Percentiles rank a stretch among this genome's conserved stretches.
phyloP scores from a whole-genome alignment of 2,329 filamentous ascomycete genomes.

The Karstenula rhodostoma region DNA sequence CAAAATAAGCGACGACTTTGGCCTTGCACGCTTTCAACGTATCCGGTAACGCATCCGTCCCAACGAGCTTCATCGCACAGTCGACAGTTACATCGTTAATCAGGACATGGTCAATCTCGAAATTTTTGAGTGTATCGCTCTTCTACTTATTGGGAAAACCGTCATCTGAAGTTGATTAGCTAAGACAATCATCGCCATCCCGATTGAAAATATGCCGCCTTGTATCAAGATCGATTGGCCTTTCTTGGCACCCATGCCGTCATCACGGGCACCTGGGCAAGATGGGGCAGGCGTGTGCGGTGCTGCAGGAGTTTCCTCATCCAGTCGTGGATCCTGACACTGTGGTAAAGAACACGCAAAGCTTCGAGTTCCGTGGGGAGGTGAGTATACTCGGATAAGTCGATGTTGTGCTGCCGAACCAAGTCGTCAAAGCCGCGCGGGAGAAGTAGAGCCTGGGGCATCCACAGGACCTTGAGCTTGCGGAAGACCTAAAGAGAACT shows the following conservation, averaged over 20 bases:
- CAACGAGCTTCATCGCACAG: constrained; percentile 8
- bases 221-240: constrained; percentile 58
- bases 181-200: constrained; percentile 11
- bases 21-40: constrained; percentile 10
- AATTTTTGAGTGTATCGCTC: constrained; percentile 1
- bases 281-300: too few species aligned
- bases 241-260: constrained; percentile 47
- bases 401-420: too few species aligned
- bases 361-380: too few species aligned
- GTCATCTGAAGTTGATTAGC: constrained; percentile 9
- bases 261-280: constrained; percentile 54
- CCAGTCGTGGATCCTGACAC: too few species aligned
- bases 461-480: too few species aligned
- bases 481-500: too few species aligned
- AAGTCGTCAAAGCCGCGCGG: too few species aligned
- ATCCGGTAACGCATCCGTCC: constrained; percentile 12
- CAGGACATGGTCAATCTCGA: constrained; percentile 8
- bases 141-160: constrained; percentile 3
- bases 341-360: too few species aligned
- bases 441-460: too few species aligned
- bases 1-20: constrained; percentile 6
- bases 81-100: constrained; percentile 8
- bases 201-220: constrained; percentile 59
- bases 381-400: too few species aligned
- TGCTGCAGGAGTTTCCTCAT: too few species aligned